Conservation (phyloP, 129 eudicot genomes). For the Saussurea involucrata region DNA sequence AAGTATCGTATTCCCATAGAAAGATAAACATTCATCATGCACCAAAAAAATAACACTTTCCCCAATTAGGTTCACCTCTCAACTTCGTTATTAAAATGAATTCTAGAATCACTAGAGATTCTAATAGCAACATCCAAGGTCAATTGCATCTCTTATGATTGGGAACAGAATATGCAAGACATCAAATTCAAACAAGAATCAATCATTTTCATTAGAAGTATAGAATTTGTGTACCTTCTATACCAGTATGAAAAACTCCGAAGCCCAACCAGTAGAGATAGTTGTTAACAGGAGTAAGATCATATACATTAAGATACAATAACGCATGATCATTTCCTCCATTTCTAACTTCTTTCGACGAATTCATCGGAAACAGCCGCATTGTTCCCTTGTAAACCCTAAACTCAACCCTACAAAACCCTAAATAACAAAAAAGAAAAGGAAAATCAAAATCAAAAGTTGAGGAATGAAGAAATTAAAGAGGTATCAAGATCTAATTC, state of each 20-base stretch:
- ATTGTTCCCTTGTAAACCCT: slow-evolving; percentile 41
- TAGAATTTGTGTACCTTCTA: slow-evolving; percentile 55
- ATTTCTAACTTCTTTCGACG: slow-evolving; percentile 39
- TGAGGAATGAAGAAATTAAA: neutral
- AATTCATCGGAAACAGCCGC: slow-evolving; percentile 63
- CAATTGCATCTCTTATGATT: neutral
- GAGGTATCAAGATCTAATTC: neutral
- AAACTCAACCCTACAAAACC: slow-evolving; percentile 17
- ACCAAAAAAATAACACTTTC: neutral
- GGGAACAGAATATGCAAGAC: neutral
- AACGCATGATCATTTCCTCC: slow-evolving; percentile 39
- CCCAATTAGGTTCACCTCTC: slow-evolving; percentile 6
- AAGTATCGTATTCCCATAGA: neutral
- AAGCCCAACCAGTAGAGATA: slow-evolving; percentile 87
- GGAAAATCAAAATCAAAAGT: neutral
- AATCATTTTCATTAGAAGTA: neutral
- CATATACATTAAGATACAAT: slow-evolving; percentile 87
- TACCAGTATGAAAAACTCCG: slow-evolving; percentile 89
- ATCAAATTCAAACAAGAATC: slow-evolving; percentile 14
- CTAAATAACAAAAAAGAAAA: neutral
- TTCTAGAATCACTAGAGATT: slow-evolving; percentile 4
- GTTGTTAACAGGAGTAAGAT: slow-evolving; percentile 83
- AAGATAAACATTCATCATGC: neutral
- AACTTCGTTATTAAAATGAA: neutral
- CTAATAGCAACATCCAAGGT: slow-evolving; percentile 2